These are phyloP conservation scores for Aspergillus haitiensis DNA, from an alignment of 495 filamentous ascomycete species.

Conservation along the genomic window DNA sequence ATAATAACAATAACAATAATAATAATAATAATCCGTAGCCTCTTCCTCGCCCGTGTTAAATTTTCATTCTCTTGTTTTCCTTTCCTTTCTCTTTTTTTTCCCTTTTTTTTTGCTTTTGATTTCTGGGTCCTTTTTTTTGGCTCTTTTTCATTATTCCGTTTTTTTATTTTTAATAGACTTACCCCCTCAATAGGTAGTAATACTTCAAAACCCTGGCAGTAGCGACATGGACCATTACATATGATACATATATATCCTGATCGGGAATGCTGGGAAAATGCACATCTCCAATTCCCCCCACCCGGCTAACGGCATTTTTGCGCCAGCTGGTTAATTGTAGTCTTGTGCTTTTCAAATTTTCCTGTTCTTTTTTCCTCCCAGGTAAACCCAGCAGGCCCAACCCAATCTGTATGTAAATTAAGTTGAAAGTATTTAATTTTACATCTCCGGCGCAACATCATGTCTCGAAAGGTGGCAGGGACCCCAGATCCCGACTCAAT, in stretches of 20 bases:
- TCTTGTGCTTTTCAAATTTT: constrained; percentile 5
- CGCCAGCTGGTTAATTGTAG: constrained; percentile 19
- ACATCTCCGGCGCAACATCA: background rate
- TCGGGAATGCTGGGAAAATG: constrained; percentile 19
- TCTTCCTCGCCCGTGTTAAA: background rate
- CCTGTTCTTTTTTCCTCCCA: background rate
- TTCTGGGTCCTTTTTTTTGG: constrained; percentile 13
- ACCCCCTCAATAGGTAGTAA: background rate
- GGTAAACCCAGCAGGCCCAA: too few species aligned
- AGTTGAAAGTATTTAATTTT: background rate
- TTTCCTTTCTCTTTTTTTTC: background rate
- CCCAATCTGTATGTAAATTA: background rate
- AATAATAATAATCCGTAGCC: background rate
- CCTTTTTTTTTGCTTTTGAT: constrained; percentile 5
- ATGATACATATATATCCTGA: constrained; percentile 19
- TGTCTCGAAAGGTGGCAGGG: background rate
- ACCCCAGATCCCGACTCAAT: background rate
- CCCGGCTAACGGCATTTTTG: constrained; percentile 27
- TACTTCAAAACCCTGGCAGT: background rate
- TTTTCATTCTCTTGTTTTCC: constrained; percentile 13
- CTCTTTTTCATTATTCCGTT: background rate
- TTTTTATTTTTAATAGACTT: background rate
- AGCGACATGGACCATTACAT: constrained; percentile 11
- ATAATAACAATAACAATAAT: constrained; percentile 2
- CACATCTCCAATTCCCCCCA: constrained; percentile 21